These are phyloP conservation scores for Nicotiana benthamiana DNA, from an alignment of 257 asterid genomes.

Conservation along the genomic window DNA sequence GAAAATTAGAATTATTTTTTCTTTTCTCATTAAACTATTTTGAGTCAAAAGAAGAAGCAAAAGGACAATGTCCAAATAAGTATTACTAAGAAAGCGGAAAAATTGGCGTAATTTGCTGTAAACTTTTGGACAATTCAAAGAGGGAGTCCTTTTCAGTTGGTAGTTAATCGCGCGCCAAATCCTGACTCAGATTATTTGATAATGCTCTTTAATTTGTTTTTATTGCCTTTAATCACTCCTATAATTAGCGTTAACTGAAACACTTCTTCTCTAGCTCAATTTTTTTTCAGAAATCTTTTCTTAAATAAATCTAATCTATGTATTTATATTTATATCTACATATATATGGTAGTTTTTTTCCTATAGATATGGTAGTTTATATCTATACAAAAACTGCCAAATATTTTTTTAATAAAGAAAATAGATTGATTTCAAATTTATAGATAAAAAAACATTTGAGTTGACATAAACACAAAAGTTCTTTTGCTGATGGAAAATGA, in stretches of 20 bases:
- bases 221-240: background rate
- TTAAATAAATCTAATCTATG: too few relatives aligned
- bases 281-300: too few relatives aligned
- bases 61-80: background rate
- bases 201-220: background rate
- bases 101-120: background rate
- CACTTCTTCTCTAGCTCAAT: too few relatives aligned
- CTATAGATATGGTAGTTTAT: too few relatives aligned
- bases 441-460: too few relatives aligned
- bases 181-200: background rate
- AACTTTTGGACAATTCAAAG: background rate
- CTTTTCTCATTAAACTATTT: background rate
- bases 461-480: too few relatives aligned
- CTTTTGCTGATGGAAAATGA: too few relatives aligned
- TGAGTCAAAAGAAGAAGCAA: background rate
- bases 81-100: background rate
- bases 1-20: background rate
- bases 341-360: too few relatives aligned
- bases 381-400: too few relatives aligned
- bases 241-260: background rate
- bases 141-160: background rate
- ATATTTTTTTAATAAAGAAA: too few relatives aligned
- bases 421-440: too few relatives aligned
- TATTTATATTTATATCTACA: too few relatives aligned
- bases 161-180: background rate